These are phyloP conservation scores for Penicillium frequentans DNA, from an alignment of 2,329 filamentous ascomycete genomes.

Conservation along the genomic window DNA sequence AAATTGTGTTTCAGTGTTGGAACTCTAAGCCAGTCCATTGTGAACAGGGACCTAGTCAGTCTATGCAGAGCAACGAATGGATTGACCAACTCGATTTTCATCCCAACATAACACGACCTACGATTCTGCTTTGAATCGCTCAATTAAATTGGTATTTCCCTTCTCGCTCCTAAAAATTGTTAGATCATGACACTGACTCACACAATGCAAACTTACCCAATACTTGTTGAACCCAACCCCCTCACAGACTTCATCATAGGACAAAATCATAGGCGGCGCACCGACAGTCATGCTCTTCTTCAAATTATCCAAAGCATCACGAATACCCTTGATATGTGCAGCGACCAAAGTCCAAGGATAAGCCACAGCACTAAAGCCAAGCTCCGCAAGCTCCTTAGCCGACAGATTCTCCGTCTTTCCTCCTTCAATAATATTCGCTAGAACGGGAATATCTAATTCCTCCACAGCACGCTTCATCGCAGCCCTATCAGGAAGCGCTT, in stretches of 20 bases:
- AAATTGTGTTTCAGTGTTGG: neutral
- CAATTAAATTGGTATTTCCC: conserved; percentile 21
- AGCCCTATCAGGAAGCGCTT: conserved; percentile 47
- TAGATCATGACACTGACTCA: neutral
- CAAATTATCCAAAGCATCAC: conserved; percentile 32
- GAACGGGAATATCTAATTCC: conserved; percentile 41
- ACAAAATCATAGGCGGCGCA: conserved; percentile 45
- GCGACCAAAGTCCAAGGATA: conserved; percentile 50
- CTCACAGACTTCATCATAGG: conserved; percentile 47
- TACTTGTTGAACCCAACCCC: conserved; percentile 50
- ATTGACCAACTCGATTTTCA: neutral
- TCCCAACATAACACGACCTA: neutral
- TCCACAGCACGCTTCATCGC: conserved; percentile 42
- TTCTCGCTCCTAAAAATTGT: conserved; percentile 36
- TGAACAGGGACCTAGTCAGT: neutral
- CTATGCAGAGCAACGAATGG: neutral
- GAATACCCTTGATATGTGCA: conserved; percentile 44
- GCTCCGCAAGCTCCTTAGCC: conserved; percentile 37
- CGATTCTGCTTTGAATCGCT: neutral
- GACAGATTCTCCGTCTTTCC: conserved; percentile 45
- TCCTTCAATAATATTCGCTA: conserved; percentile 49
- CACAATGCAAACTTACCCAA: conserved; percentile 28
- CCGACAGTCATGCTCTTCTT: conserved; percentile 47
- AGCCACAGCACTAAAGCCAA: conserved; percentile 45
- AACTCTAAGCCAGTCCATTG: neutral